Evolutionary conservation across 441 rosid genomes (phyloP).

Genomic region (Euphorbia celastroides): DNA sequence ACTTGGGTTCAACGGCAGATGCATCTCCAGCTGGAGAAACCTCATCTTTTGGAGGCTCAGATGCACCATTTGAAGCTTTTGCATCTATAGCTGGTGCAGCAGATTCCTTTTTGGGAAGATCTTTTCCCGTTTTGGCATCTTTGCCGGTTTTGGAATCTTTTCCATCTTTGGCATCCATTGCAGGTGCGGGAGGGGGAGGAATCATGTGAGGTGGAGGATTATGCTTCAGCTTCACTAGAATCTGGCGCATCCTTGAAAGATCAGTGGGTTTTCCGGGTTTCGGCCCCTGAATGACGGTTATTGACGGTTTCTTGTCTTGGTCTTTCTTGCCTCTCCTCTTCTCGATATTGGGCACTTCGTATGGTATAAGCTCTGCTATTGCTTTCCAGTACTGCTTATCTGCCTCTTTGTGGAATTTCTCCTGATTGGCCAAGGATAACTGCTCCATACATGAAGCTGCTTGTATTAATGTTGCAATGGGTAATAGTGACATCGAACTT

Average conservation of each 20-base stretch:
- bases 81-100: slow-evolving; percentile 27
- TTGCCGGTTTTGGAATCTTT: slow-evolving; percentile 46
- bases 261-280: slow-evolving; percentile 97
- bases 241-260: slow-evolving; percentile 83
- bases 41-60: slow-evolving; percentile 26
- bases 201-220: slow-evolving; percentile 90
- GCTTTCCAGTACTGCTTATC: slow-evolving; percentile 80
- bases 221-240: slow-evolving; percentile 75
- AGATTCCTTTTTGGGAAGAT: slow-evolving; percentile 24
- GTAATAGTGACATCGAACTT: not conserved
- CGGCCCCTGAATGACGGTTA: slow-evolving; percentile 72
- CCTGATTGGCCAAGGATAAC: slow-evolving; percentile 62
- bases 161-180: slow-evolving; percentile 43
- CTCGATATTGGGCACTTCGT: slow-evolving; percentile 66
- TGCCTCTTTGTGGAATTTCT: slow-evolving; percentile 67
- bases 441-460: slow-evolving; percentile 23
- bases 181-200: slow-evolving; percentile 61
- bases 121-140: slow-evolving; percentile 29
- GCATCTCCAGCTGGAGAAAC: slow-evolving; percentile 25
- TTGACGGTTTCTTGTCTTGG: slow-evolving; percentile 67
- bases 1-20: slow-evolving; percentile 28
- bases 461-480: not conserved
- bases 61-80: slow-evolving; percentile 23
- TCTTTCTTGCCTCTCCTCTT: slow-evolving; percentile 84
- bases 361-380: slow-evolving; percentile 65